Evolutionary conservation across 2,329 filamentous ascomycete genomes (phyloP).

Genomic region (Cordyceps militaris): DNA sequence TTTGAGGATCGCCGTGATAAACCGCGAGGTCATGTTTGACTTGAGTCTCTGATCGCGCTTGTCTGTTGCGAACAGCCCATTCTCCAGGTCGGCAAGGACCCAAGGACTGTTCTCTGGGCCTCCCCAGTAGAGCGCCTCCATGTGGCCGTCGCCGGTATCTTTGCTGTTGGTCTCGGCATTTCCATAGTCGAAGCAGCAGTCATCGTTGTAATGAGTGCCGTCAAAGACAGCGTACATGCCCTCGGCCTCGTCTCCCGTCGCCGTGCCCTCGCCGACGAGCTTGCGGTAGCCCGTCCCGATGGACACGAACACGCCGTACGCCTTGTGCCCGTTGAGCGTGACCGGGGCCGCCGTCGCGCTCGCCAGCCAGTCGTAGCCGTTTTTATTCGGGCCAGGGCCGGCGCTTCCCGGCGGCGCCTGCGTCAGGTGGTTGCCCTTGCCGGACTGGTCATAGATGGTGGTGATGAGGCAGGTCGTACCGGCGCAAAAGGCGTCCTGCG

Average conservation of each 20-base stretch:
- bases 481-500: slow-evolving; percentile 55
- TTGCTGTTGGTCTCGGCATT: slow-evolving; percentile 45
- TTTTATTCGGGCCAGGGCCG: slow-evolving; percentile 47
- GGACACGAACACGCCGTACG: slow-evolving; percentile 56
- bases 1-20: slow-evolving; percentile 51
- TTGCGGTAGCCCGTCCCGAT: slow-evolving; percentile 59
- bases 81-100: slow-evolving; percentile 64
- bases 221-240: slow-evolving; percentile 56
- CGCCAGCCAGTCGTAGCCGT: slow-evolving; percentile 54
- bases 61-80: slow-evolving; percentile 56
- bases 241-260: slow-evolving; percentile 47
- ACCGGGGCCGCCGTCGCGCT: slow-evolving; percentile 54
- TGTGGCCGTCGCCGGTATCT: slow-evolving; percentile 56
- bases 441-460: slow-evolving; percentile 61
- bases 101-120: slow-evolving; percentile 55
- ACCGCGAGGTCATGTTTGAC: slow-evolving; percentile 46
- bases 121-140: slow-evolving; percentile 64
- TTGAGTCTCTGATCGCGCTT: slow-evolving; percentile 41
- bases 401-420: slow-evolving; percentile 51
- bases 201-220: slow-evolving; percentile 51
- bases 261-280: slow-evolving; percentile 44
- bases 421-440: slow-evolving; percentile 53
- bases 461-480: slow-evolving; percentile 56
- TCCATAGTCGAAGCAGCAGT: slow-evolving; percentile 52
- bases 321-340: slow-evolving; percentile 52